Percentiles rank a stretch among this genome's conserved stretches.
Evolutionary conservation across 805 yeast genomes (phyloP).

Genomic region (Myxozyma neotropica): DNA sequence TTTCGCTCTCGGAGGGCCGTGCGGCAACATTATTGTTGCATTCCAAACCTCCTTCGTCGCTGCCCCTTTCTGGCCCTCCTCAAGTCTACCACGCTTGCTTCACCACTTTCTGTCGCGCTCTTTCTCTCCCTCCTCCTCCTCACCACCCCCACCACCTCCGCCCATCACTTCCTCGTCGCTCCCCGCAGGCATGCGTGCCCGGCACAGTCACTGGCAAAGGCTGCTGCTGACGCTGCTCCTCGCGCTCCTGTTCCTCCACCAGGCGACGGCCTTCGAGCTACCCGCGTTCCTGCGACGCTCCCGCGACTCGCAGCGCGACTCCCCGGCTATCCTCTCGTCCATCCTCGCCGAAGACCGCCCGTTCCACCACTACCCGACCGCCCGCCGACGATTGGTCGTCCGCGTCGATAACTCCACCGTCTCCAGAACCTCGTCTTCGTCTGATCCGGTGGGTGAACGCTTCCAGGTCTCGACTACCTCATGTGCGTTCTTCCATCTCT

Average conservation of each 20-base stretch:
- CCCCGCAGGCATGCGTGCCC: slow-evolving; percentile 8
- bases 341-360: slow-evolving; percentile 13
- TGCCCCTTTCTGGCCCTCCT: slow-evolving; percentile 5
- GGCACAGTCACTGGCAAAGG: slow-evolving; percentile 13
- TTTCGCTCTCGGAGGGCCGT: slow-evolving; percentile 1
- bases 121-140: slow-evolving; percentile 7
- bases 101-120: neutral
- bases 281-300: slow-evolving; percentile 8
- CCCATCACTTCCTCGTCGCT: neutral
- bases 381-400: slow-evolving; percentile 15
- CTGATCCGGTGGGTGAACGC: neutral
- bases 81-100: slow-evolving; percentile 6
- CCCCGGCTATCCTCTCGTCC: slow-evolving; percentile 1
- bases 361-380: slow-evolving; percentile 12
- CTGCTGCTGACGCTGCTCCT: slow-evolving; percentile 12
- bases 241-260: slow-evolving; percentile 2
- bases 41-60: slow-evolving; percentile 7
- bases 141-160: neutral
- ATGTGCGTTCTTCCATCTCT: neutral
- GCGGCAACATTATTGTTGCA: slow-evolving; percentile 6
- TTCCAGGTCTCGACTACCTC: neutral
- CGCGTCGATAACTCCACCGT: slow-evolving; percentile 19
- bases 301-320: neutral
- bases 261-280: slow-evolving; percentile 4
- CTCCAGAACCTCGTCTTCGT: neutral